Conservation (phyloP, 768 basidiomycete genomes). For the Pleurotus eryngii region DNA sequence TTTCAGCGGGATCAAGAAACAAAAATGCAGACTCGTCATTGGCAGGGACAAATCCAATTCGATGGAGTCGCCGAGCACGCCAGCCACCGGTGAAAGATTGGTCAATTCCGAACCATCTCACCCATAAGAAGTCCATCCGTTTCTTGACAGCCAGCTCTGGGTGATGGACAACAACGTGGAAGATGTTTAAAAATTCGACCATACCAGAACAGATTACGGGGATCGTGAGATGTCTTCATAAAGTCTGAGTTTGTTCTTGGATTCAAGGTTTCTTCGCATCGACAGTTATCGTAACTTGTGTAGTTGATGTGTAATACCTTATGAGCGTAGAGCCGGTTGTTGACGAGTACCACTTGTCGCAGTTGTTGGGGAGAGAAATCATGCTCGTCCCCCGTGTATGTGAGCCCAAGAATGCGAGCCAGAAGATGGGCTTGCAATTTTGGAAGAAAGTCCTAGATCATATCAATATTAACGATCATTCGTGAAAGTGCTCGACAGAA, state of each 20-base stretch:
- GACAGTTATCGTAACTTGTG: conserved; percentile 25
- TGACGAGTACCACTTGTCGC: conserved; percentile 10
- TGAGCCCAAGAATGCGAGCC: conserved; percentile 15
- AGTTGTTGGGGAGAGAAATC: conserved; percentile 13
- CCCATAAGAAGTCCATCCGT: conserved; percentile 15
- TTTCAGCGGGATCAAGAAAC: conserved; percentile 10
- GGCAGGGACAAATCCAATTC: conserved; percentile 9
- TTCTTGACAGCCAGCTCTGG: conserved; percentile 1
- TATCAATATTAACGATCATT: background rate
- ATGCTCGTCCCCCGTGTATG: conserved; percentile 14
- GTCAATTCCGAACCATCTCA: conserved; percentile 7
- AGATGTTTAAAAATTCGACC: conserved; percentile 9
- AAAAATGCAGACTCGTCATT: conserved; percentile 9
- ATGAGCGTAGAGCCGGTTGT: conserved; percentile 19
- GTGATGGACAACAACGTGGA: conserved; percentile 3
- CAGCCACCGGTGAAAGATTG: background rate
- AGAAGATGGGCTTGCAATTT: conserved; percentile 27
- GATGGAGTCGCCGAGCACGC: background rate
- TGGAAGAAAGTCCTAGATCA: conserved; percentile 19
- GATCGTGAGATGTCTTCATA: conserved; percentile 14
- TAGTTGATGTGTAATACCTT: conserved; percentile 22
- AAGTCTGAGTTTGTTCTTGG: conserved; percentile 21
- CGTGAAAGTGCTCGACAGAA: background rate
- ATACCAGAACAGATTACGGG: conserved; percentile 19
- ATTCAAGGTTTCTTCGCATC: conserved; percentile 23